These are phyloP conservation scores for Saccharum spontaneum DNA, from an alignment of 176 grass and related monocot species.

Conservation along the genomic window DNA sequence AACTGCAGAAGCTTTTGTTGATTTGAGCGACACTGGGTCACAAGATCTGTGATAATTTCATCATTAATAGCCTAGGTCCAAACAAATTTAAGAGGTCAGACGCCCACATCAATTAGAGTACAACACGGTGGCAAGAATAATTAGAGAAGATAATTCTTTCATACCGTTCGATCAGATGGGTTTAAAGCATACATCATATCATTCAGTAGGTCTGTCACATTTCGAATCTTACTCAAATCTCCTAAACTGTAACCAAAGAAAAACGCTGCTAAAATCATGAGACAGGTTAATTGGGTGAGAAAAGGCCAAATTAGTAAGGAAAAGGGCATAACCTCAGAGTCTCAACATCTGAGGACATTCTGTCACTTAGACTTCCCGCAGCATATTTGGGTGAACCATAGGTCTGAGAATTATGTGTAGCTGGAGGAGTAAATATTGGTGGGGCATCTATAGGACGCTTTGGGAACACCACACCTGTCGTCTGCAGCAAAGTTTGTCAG, in stretches of 20 bases:
- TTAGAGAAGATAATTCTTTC: constrained; percentile 9
- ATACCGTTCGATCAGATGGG: constrained; percentile 63
- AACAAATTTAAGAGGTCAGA: constrained; percentile 30
- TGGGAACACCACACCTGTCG: constrained; percentile 79
- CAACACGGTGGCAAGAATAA: background rate
- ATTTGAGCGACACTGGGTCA: constrained; percentile 75
- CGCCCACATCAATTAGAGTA: background rate
- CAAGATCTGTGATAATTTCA: constrained; percentile 82
- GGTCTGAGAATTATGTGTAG: constrained; percentile 40
- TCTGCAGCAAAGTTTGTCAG: constrained; percentile 45
- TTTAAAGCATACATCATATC: constrained; percentile 90
- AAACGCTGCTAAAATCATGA: background rate
- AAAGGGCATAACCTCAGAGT: constrained; percentile 56
- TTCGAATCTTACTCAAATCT: constrained; percentile 74
- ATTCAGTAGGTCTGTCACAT: constrained; percentile 64
- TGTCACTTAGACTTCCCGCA: constrained; percentile 46
- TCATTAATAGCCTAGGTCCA: constrained; percentile 61
- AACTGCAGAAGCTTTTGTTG: constrained; percentile 81
- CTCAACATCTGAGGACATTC: constrained; percentile 50
- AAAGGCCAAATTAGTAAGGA: constrained; percentile 1
- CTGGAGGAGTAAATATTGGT: constrained; percentile 75
- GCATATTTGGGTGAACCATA: constrained; percentile 56
- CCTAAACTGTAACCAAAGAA: constrained; percentile 52
- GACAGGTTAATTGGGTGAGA: background rate
- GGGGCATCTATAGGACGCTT: constrained; percentile 60